Conservation (phyloP, 805 yeast species). For the Metschnikowia matae region DNA sequence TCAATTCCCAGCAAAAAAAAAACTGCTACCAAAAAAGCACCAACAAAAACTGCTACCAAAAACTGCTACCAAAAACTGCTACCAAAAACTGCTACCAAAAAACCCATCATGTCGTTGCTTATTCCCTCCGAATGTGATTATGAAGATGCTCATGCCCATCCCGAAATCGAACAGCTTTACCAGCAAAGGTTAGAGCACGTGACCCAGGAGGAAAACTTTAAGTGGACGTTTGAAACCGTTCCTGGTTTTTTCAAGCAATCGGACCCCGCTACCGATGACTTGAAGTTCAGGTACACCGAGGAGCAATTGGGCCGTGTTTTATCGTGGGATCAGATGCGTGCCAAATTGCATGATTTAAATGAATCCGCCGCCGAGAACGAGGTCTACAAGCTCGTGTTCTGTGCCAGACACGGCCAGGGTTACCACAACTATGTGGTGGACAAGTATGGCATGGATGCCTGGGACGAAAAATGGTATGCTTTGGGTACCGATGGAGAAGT, state of each 20-base stretch:
- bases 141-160: conserved; percentile 23
- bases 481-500: conserved; percentile 52
- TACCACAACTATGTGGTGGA: conserved; percentile 54
- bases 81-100: too few species aligned
- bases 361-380: conserved; percentile 31
- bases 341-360: conserved; percentile 34
- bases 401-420: conserved; percentile 71
- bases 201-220: conserved; percentile 6
- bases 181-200: conserved; percentile 3
- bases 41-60: too few species aligned
- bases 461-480: conserved; percentile 54
- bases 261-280: conserved; percentile 42
- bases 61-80: too few species aligned
- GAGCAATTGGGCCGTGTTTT: conserved; percentile 43
- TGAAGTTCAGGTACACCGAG: conserved; percentile 39
- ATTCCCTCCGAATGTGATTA: conserved; percentile 24
- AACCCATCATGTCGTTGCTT: conserved; percentile 16
- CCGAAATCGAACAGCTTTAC: conserved; percentile 11
- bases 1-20: not conserved
- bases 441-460: conserved; percentile 52
- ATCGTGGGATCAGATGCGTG: conserved; percentile 37
- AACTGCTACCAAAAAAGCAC: too few species aligned
- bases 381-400: conserved; percentile 45
- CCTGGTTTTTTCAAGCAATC: conserved; percentile 50
- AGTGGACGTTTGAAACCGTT: conserved; percentile 47